Base-by-base conservation (phyloP, 768 basidiomycete genomes). In the Xerocomellus amylosporus region DNA sequence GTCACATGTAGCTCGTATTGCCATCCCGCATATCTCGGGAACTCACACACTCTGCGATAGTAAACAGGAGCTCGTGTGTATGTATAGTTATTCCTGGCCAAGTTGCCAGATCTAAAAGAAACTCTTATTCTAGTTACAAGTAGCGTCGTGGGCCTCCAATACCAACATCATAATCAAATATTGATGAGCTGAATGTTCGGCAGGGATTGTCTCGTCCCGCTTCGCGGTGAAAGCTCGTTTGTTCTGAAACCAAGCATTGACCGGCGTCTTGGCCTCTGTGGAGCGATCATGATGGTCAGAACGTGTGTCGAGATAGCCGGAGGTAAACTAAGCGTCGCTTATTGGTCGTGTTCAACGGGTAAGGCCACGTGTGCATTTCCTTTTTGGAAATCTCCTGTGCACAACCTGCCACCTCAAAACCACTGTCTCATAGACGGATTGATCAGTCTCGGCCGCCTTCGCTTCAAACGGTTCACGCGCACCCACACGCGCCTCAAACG, bases 221-320 rank as follows among this genome's bases (percentile, higher is more conserved):
- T 90, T 90, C 79, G 89, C 90, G 62, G 82, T 83, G 13, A 88
- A 89, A 7, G 88, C 88, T 51, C 89, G 79, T 76, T 90, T 90
- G 68, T 90, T 90, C 73, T 90, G 88, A 72, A 90, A 91, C 86
- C 87, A 90, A 14, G 89, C 86, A 67, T 88, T 87, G 66, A 90
- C 88, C 3, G 24, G 24, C 24, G 87, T 88, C 79, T 90, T 90
- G 70, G 83, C 84, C 68, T 90, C 86, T 85, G 88, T 90, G 66
- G 49, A 49, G 58, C 50, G 52, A 54, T 46, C 24, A 4, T 24
- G 2, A 24, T 24, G 24, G n/a, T n/a, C n/a, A n/a, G n/a, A n/a
- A n/a, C n/a, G n/a, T n/a, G n/a, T 31, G 52, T 49, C 33, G 19
- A 53, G n/a, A n/a, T n/a, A n/a, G 24, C 24, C 24, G 24, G 24